Conservation (phyloP, 768 basidiomycete genomes). For the Dacryopinax primogenitus region DNA sequence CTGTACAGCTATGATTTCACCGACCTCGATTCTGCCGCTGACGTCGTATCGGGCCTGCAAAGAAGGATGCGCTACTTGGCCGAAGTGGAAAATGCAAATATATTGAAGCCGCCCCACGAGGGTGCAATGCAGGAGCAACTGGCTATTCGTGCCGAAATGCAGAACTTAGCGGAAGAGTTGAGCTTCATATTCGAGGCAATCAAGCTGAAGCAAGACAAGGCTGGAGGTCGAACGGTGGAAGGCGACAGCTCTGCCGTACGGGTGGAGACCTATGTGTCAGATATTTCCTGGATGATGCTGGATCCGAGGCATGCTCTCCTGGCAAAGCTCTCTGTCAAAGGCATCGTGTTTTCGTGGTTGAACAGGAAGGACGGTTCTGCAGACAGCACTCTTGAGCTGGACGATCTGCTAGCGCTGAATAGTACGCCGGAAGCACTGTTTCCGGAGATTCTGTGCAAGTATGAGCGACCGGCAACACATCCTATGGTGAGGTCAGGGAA, state of each 20-base stretch:
- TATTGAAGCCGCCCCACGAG: slow-evolving; percentile 25
- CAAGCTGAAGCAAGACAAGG: slow-evolving; percentile 66
- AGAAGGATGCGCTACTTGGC: slow-evolving; percentile 46
- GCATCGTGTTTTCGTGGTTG: slow-evolving; percentile 69
- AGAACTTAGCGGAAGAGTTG: slow-evolving; percentile 63
- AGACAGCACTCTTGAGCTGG: slow-evolving; percentile 58
- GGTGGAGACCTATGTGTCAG: slow-evolving; percentile 65
- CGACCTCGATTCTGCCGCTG: slow-evolving; percentile 55
- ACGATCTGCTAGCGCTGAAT: slow-evolving; percentile 75
- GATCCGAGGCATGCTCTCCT: slow-evolving; percentile 57
- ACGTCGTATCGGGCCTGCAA: slow-evolving; percentile 61
- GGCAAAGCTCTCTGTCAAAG: slow-evolving; percentile 71
- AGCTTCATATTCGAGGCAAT: slow-evolving; percentile 77
- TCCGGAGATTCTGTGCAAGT: slow-evolving; percentile 76
- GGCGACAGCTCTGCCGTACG: slow-evolving; percentile 71
- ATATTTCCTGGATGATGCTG: slow-evolving; percentile 88
- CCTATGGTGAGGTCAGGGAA: slow-evolving; percentile 57
- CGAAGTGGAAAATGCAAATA: slow-evolving; percentile 28
- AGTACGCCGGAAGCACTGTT: slow-evolving; percentile 69
- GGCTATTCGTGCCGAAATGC: slow-evolving; percentile 56
- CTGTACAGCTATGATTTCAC: slow-evolving; percentile 82
- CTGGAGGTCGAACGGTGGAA: slow-evolving; percentile 38
- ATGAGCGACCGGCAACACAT: slow-evolving; percentile 55
- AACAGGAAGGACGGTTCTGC: slow-evolving; percentile 80
- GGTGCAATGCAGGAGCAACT: slow-evolving; percentile 31